Conservation (phyloP, 2,329 filamentous ascomycete genomes). For the Blastomyces parvus region DNA sequence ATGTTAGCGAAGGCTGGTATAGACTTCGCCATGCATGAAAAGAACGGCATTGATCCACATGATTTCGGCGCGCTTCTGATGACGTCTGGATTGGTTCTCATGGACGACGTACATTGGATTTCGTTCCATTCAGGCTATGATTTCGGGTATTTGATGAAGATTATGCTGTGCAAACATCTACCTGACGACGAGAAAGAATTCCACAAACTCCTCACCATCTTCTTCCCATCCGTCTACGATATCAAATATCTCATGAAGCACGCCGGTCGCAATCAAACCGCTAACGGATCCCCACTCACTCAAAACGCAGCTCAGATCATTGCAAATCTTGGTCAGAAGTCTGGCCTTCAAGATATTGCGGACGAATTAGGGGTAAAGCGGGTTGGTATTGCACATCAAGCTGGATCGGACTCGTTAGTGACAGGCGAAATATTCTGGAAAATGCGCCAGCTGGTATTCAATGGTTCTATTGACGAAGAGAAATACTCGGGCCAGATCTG, state of each 20-base stretch:
- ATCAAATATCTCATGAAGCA: constrained; percentile 97
- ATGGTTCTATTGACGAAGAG: constrained; percentile 64
- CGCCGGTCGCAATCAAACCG: constrained; percentile 60
- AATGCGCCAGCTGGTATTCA: constrained; percentile 79
- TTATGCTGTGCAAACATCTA: constrained; percentile 71
- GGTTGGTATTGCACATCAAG: constrained; percentile 79
- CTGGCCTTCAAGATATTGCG: constrained; percentile 84
- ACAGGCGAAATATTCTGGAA: constrained; percentile 95
- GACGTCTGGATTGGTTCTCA: constrained; percentile 80
- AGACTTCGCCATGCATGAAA: constrained; percentile 73
- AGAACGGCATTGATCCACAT: constrained; percentile 80
- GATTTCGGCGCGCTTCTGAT: constrained; percentile 86
- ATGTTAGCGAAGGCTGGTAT: constrained; percentile 87
- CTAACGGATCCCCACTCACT: constrained; percentile 55
- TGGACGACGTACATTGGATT: constrained; percentile 86
- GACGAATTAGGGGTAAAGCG: constrained; percentile 87
- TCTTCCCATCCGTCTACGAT: constrained; percentile 89
- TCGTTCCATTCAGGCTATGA: constrained; percentile 98
- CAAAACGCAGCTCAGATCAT: constrained; percentile 62
- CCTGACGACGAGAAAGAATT: constrained; percentile 88
- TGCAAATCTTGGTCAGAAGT: constrained; percentile 78
- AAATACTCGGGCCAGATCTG: constrained; percentile 84
- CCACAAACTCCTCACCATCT: constrained; percentile 76
- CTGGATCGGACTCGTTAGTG: constrained; percentile 84
- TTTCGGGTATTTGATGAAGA: constrained; percentile 93